Conservation (phyloP, 805 yeast species). For the Saturnispora dispora region DNA sequence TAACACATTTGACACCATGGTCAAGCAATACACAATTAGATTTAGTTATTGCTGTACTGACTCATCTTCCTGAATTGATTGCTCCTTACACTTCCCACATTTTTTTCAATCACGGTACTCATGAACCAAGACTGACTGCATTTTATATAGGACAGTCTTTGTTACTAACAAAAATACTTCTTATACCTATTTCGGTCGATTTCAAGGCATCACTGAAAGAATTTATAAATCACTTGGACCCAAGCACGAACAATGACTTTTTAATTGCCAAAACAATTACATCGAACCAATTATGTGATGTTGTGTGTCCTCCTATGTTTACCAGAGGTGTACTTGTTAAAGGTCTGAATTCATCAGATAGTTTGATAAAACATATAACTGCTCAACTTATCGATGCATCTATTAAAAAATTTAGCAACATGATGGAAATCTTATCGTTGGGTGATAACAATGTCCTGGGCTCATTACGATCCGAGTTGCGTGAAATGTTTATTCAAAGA, state of each 20-base stretch:
- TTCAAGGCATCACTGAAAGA: constrained; percentile 12
- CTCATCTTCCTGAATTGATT: constrained; percentile 55
- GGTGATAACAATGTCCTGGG: constrained; percentile 13
- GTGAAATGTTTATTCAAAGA: constrained; percentile 18
- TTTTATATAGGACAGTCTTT: constrained; percentile 76
- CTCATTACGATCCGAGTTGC: constrained; percentile 16
- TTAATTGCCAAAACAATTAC: constrained; percentile 4
- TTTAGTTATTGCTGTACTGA: constrained; percentile 42
- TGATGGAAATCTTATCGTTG: constrained; percentile 23
- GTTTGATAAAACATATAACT: constrained; percentile 53
- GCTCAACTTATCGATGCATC: constrained; percentile 49
- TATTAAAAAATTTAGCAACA: constrained; percentile 42
- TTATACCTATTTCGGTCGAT: constrained; percentile 42
- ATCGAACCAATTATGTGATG: constrained; percentile 37
- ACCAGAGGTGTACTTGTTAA: constrained; percentile 49
- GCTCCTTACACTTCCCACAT: constrained; percentile 59
- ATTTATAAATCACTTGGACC: constrained; percentile 4
- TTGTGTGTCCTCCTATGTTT: constrained; percentile 56
- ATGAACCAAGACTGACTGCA: constrained; percentile 71
- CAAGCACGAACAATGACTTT: neutral
- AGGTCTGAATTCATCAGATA: constrained; percentile 42
- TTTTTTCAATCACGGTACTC: constrained; percentile 51
- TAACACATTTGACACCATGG: constrained; percentile 72
- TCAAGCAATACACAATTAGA: constrained; percentile 57
- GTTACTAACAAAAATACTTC: constrained; percentile 50